Conservation (phyloP, 2,329 filamentous ascomycete genomes). For the Boeremia exigua region DNA sequence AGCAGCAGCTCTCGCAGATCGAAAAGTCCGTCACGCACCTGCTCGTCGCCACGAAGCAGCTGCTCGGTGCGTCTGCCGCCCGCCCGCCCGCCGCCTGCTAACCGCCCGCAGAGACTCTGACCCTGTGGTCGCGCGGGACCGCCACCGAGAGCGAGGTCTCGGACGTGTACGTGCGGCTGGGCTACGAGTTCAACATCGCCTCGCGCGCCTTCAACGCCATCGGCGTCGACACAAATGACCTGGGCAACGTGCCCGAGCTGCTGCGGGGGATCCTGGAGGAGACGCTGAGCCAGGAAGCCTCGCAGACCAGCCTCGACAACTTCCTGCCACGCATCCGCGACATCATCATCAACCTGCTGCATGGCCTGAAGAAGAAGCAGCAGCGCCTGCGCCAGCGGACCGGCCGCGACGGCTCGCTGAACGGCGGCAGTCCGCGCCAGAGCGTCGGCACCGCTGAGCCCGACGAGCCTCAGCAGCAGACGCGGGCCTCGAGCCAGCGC, state of each 20-base stretch:
- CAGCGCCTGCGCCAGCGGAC: conserved; percentile 74
- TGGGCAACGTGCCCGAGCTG: conserved; percentile 93
- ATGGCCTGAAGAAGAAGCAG: conserved; percentile 96
- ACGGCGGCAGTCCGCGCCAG: conserved; percentile 49
- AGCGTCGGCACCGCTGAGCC: conserved; percentile 41
- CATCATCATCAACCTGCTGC: conserved; percentile 96
- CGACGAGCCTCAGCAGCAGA: conserved; percentile 50
- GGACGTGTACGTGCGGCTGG: conserved; percentile 95
- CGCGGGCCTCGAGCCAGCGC: conserved; percentile 50
- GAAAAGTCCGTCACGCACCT: conserved; percentile 95
- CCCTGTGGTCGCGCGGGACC: conserved; percentile 92
- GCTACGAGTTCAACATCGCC: conserved; percentile 99
- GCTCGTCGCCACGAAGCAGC: conserved; percentile 94
- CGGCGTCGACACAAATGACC: conserved; percentile 90
- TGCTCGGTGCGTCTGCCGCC: conserved; percentile 60
- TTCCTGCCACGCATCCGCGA: conserved; percentile 94
- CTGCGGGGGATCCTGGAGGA: conserved; percentile 91
- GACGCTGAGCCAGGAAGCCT: conserved; percentile 95
- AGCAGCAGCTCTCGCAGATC: conserved; percentile 88
- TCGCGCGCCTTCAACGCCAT: conserved; percentile 97
- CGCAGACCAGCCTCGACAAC: conserved; percentile 88
- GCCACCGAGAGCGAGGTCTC: conserved; percentile 95
- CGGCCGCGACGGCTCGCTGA: conserved; percentile 54
- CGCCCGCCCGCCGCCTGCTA: conserved; percentile 15
- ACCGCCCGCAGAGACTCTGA: conserved; percentile 74